Percentiles rank a stretch among this genome's conserved stretches.
phyloP scores from a whole-genome alignment of 257 asterid genomes.

The Catharanthus roseus region DNA sequence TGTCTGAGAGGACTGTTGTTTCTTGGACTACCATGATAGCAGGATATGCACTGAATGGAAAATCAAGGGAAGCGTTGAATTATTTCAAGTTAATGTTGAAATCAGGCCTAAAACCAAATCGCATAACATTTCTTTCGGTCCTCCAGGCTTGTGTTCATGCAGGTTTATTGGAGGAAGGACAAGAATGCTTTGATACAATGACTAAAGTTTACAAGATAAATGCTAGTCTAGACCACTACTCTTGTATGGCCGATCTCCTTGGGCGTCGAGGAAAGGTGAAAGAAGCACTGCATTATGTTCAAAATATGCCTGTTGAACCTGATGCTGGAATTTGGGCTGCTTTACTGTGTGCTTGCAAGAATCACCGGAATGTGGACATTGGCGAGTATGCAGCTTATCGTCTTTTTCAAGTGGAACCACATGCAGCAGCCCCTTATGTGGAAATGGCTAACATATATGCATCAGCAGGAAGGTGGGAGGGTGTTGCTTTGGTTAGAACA shows the following conservation, averaged over 20 bases:
- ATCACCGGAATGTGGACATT: constrained; percentile 42
- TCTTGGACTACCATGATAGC: constrained; percentile 73
- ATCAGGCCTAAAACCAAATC: constrained; percentile 48
- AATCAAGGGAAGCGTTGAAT: constrained; percentile 37
- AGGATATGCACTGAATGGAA: constrained; percentile 61
- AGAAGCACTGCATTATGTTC: constrained; percentile 49
- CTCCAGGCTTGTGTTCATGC: constrained; percentile 81
- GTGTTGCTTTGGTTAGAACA: constrained; percentile 33
- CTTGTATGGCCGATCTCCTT: constrained; percentile 59
- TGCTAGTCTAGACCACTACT: constrained; percentile 49
- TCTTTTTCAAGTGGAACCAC: constrained; percentile 48
- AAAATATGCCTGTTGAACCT: constrained; percentile 46
- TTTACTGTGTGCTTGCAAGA: constrained; percentile 61
- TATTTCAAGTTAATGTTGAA: constrained; percentile 43
- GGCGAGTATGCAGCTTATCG: constrained; percentile 42
- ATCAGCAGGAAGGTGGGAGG: constrained; percentile 44
- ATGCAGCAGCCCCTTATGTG: constrained; percentile 61
- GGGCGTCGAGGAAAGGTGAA: constrained; percentile 55
- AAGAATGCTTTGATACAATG: constrained; percentile 43
- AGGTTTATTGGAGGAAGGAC: constrained; percentile 49
- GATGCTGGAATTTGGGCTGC: constrained; percentile 71
- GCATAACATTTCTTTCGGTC: constrained; percentile 56
- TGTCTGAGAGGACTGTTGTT: constrained; percentile 37
- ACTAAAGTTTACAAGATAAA: constrained; percentile 20
- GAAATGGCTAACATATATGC: constrained; percentile 74